Evolutionary conservation across 495 filamentous ascomycete species (phyloP), one percentile per base, ranked within the genome.

Genomic region (Annulohypoxylon moriforme): DNA sequence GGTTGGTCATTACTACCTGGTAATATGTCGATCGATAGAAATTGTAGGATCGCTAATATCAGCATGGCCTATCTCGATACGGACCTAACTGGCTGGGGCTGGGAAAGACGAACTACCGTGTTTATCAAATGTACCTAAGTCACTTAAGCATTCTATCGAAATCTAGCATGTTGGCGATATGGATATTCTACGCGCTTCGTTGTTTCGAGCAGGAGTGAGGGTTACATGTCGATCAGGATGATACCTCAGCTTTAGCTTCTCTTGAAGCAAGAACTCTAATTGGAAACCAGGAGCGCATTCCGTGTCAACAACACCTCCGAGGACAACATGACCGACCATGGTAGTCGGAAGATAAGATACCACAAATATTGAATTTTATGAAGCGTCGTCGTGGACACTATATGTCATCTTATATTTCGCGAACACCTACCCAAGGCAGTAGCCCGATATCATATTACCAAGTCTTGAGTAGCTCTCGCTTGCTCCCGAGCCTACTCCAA

Each of bases 151-250:
- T 33, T 18, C 3, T 10, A 1, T 18, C 25, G 14, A 36, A 20
- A 16, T 18, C 24, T 29, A 34, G 50, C n/a, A 31, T 3, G 25
- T 40, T 24, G 14, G 13, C 61, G 18, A 55, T 20, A 8, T 33
- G 27, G 18, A 8, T 36, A 31, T 40, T 5, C 44, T 10, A 49
- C 38, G 22, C 47, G 27, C 16, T 58, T 10, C 25, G 3, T 38
- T 64, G 13, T 33, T 60, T 27, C 46, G 57, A 36, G 34, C 4
- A 65, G 40, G 20, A 33, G 11, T 27, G 55, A 31, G 34, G 29
- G 49, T 61, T 56, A 31, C 47, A 71, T 71, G 61, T 61, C 55
- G 68, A 61, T 67, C 62, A 52, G 18, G 56, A 36, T 65, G 29
- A 70, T 50, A 60, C 24, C 36, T 60, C 20, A 60, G 22, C 29